phyloP scores from a whole-genome alignment of 768 basidiomycete species.

The Wakefieldia striispora region DNA sequence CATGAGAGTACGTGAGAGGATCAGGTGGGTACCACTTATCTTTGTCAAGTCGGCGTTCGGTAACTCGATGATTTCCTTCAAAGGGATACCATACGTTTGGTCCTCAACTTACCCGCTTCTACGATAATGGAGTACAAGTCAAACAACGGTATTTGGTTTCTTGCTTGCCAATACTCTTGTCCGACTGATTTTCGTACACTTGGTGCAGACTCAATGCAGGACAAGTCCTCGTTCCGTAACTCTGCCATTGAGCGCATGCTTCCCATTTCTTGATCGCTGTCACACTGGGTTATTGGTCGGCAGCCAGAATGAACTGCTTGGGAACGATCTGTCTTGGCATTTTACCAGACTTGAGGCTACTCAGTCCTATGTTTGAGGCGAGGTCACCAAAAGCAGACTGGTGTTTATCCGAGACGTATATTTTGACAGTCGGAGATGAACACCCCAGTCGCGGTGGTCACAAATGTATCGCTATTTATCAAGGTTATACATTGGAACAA shows the following conservation, averaged over 20 bases:
- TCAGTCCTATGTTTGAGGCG: conserved; percentile 1
- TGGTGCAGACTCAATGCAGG: conserved; percentile 77
- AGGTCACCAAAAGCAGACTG: conserved; percentile 1
- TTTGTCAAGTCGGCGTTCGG: background rate
- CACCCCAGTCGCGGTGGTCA: background rate
- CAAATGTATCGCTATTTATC: conserved; percentile 3
- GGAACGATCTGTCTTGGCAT: background rate
- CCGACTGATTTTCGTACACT: conserved; percentile 1
- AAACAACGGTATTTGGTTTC: conserved; percentile 62
- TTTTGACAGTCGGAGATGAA: conserved; percentile 1
- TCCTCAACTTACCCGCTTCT: conserved; percentile 70
- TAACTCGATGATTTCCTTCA: conserved; percentile 2
- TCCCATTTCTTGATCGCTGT: conserved; percentile 13
- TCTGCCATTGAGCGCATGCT: conserved; percentile 51
- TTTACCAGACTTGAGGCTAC: background rate
- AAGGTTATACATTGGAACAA: background rate
- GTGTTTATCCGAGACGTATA: conserved; percentile 12
- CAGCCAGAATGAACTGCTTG: conserved; percentile 1
- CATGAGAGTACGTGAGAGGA: conserved; percentile 70
- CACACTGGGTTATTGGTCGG: background rate
- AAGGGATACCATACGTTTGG: conserved; percentile 77
- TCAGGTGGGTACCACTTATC: conserved; percentile 62
- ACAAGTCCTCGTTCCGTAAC: conserved; percentile 82
- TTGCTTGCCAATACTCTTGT: background rate
- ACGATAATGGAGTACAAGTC: conserved; percentile 96